Conservation (phyloP, 768 basidiomycete genomes). For the Termitomyces sp. region DNA sequence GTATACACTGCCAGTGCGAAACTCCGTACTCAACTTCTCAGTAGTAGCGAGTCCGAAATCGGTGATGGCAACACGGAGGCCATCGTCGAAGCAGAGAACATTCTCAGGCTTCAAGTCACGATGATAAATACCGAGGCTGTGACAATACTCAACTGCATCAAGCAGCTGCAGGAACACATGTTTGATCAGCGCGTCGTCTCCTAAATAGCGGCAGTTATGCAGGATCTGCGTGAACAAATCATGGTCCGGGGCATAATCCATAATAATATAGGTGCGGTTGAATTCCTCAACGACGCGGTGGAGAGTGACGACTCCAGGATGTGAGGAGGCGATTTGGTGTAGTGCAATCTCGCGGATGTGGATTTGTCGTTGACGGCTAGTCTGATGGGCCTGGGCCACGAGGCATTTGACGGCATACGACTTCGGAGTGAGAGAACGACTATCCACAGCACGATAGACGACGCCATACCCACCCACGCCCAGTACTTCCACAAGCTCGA, state of each 20-base stretch:
- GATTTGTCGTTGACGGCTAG: constrained; percentile 66
- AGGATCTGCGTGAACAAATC: constrained; percentile 94
- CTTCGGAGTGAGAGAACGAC: constrained; percentile 45
- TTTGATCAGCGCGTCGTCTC: constrained; percentile 82
- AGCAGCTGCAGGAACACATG: constrained; percentile 91
- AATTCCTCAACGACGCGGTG: constrained; percentile 86
- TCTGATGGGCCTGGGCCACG: constrained; percentile 46
- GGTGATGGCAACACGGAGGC: constrained; percentile 80
- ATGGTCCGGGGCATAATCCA: constrained; percentile 90
- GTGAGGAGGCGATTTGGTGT: constrained; percentile 71
- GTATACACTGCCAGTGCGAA: constrained; percentile 92
- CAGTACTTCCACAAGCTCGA: constrained; percentile 84
- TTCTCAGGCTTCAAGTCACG: constrained; percentile 98
- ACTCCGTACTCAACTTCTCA: constrained; percentile 82
- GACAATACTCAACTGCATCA: constrained; percentile 92
- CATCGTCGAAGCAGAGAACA: constrained; percentile 82
- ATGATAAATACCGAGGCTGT: constrained; percentile 90
- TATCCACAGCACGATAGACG: constrained; percentile 87
- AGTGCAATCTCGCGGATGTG: constrained; percentile 89
- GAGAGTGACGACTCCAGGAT: constrained; percentile 83
- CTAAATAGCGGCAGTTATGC: constrained; percentile 74
- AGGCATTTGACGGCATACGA: constrained; percentile 95
- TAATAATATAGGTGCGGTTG: constrained; percentile 82
- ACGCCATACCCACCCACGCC: constrained; percentile 95
- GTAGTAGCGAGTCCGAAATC: constrained; percentile 96